A percentile compares a stretch with the other conserved stretches of the same genome.
Conservation (phyloP, 257 asterid species). For the Solanum appendiculatum region DNA sequence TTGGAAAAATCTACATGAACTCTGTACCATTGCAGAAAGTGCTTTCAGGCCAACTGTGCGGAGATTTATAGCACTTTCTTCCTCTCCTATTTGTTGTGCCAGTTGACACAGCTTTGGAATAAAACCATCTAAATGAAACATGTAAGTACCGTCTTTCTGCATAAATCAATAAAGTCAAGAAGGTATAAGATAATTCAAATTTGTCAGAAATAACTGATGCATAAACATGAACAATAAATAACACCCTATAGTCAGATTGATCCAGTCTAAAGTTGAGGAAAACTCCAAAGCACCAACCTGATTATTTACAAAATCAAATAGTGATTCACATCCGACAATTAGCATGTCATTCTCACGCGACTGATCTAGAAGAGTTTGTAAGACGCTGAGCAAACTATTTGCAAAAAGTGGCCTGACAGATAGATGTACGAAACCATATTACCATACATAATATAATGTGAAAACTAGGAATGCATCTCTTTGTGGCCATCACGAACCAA, state of each 20-base stretch:
- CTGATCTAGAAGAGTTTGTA: constrained; percentile 79
- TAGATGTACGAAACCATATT: neutral
- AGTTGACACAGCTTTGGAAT: constrained; percentile 86
- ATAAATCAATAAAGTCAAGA: constrained; percentile 8
- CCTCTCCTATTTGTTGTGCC: constrained; percentile 91
- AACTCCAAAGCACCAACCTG: constrained; percentile 43
- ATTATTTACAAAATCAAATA: constrained; percentile 89
- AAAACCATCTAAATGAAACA: constrained; percentile 81
- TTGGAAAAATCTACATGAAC: neutral
- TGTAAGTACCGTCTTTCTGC: constrained; percentile 82
- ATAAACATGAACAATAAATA: neutral
- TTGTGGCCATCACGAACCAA: neutral
- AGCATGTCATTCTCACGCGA: constrained; percentile 69
- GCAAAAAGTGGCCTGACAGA: constrained; percentile 84
- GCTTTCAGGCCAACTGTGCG: constrained; percentile 77
- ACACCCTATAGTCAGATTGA: neutral
- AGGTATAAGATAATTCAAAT: neutral
- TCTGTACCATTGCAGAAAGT: constrained; percentile 72
- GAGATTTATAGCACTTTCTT: constrained; percentile 40
- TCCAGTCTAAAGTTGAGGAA: neutral
- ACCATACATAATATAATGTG: neutral
- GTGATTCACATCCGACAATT: constrained; percentile 75
- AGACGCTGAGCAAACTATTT: constrained; percentile 63
- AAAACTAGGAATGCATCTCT: neutral
- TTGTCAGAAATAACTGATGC: neutral